Conservation (phyloP, 2,329 filamentous ascomycete species). For the Xylaria sp. region DNA sequence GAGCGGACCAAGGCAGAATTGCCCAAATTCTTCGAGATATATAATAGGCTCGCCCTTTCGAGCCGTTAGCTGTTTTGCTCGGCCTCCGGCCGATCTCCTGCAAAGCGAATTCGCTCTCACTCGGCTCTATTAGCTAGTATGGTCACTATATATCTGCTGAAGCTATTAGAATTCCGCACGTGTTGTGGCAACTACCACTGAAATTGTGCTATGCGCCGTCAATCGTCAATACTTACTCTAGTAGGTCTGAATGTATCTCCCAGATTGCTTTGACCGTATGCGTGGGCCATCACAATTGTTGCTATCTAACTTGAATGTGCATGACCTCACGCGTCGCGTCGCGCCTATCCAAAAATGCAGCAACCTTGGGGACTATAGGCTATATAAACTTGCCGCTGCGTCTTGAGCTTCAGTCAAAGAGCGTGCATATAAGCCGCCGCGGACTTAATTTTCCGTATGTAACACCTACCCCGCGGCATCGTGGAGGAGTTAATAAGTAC, state of each 20-base stretch:
- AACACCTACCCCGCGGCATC: conserved; percentile 2
- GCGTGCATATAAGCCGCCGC: background rate
- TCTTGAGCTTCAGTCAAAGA: background rate
- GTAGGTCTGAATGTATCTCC: no score
- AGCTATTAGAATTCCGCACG: background rate
- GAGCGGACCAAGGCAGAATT: background rate
- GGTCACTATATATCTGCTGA: background rate
- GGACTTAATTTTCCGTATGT: conserved; percentile 3
- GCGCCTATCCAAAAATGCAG: background rate
- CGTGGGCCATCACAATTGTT: background rate
- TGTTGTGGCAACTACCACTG: background rate
- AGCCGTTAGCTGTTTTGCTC: background rate
- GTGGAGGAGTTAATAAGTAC: background rate
- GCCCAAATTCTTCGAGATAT: background rate
- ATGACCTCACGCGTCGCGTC: background rate
- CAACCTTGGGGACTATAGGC: background rate
- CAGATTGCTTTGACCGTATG: no score
- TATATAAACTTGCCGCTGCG: background rate
- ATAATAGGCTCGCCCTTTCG: background rate
- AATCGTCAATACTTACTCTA: no score
- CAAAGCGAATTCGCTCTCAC: background rate
- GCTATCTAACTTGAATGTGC: no score
- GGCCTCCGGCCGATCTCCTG: conserved; percentile 2
- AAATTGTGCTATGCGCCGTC: no score
- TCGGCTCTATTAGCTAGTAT: background rate